Percentiles rank a stretch among this genome's conserved stretches.
Conservation (phyloP, 1,139 yeast genomes). For the Kurtzmaniella quercitrusa region DNA sequence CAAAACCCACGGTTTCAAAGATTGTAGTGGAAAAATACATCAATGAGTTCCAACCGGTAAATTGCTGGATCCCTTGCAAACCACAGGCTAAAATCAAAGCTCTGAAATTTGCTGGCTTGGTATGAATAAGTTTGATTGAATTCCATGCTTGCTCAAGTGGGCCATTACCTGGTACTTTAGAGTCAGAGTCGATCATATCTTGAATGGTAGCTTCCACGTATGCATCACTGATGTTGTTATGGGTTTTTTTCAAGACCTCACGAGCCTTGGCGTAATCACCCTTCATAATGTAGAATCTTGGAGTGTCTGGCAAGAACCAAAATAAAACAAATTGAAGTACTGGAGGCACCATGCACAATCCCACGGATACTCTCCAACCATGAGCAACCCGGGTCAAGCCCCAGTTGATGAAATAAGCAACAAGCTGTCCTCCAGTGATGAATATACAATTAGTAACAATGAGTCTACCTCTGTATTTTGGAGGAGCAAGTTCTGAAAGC, state of each 20-base stretch:
- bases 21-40: constrained; percentile 93
- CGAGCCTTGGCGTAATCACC: constrained; percentile 65
- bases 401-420: constrained; percentile 92
- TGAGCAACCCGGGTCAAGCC: constrained; percentile 68
- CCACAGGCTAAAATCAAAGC: constrained; percentile 89
- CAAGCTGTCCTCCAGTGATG: constrained; percentile 86
- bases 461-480: constrained; percentile 83
- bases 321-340: constrained; percentile 72
- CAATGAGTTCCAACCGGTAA: constrained; percentile 90
- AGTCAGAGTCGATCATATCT: constrained; percentile 54
- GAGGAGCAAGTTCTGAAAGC: constrained; percentile 89
- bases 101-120: constrained; percentile 76
- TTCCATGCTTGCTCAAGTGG: constrained; percentile 53
- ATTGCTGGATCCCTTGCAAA: constrained; percentile 91
- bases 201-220: constrained; percentile 54
- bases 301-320: constrained; percentile 90
- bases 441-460: constrained; percentile 66
- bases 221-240: constrained; percentile 53
- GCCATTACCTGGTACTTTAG: constrained; percentile 60
- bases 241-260: constrained; percentile 56
- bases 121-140: constrained; percentile 66
- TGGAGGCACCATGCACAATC: constrained; percentile 85
- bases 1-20: constrained; percentile 83
- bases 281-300: constrained; percentile 77
- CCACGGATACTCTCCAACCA: constrained; percentile 94